Conservation (phyloP, 345 rosid genomes). For the Excoecaria cochinchinensis region DNA sequence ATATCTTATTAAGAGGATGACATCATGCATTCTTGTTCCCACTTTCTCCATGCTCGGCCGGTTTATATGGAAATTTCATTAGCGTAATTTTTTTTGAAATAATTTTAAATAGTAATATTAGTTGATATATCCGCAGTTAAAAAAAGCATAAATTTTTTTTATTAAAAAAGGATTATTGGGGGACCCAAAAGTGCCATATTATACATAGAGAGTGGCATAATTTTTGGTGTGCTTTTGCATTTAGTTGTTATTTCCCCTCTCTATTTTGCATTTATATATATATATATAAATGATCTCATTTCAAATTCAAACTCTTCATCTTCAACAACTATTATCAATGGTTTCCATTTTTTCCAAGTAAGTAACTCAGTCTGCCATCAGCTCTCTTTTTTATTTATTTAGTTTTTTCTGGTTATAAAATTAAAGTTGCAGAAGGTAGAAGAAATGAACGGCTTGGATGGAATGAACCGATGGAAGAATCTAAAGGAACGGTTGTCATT, state of each 20-base stretch:
- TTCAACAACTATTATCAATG: background rate
- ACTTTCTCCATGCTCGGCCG: too few relatives aligned
- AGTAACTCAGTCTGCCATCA: background rate
- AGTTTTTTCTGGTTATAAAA: background rate
- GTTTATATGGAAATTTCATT: too few relatives aligned
- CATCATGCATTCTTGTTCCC: too few relatives aligned
- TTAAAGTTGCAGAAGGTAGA: background rate
- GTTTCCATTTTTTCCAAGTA: background rate
- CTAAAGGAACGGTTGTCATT: constrained; percentile 66
- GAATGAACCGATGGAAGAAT: constrained; percentile 50
- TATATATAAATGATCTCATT: too few relatives aligned
- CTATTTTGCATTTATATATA: too few relatives aligned
- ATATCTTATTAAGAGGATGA: too few relatives aligned
- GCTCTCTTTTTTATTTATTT: too few relatives aligned
- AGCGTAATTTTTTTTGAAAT: too few relatives aligned
- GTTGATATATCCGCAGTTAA: too few relatives aligned
- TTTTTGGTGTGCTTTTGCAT: background rate
- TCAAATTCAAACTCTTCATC: background rate
- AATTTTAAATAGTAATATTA: too few relatives aligned
- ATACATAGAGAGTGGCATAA: background rate
- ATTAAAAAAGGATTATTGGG: background rate
- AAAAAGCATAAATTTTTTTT: too few relatives aligned
- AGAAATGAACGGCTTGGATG: constrained; percentile 41
- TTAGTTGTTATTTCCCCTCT: background rate
- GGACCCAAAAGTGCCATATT: background rate